Conservation (phyloP, 2,329 filamentous ascomycete genomes). For the Blastomyces percursus region DNA sequence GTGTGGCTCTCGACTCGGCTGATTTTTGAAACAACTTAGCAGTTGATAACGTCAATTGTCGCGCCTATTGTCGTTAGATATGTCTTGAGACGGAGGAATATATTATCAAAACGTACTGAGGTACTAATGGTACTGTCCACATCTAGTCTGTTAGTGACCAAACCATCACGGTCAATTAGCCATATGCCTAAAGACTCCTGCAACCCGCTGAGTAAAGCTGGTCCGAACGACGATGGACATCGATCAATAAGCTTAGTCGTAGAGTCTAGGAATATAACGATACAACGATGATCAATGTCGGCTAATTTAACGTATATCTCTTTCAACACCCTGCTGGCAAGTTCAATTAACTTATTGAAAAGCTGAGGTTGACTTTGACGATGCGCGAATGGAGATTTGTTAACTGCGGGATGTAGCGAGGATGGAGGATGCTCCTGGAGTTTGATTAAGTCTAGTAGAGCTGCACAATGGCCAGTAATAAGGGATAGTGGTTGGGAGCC, state of each 20-base stretch:
- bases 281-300: constrained; percentile 28
- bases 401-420: neutral
- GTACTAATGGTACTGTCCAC: constrained; percentile 24
- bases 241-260: constrained; percentile 44
- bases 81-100: neutral
- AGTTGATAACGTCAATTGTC: constrained; percentile 23
- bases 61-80: constrained; percentile 23
- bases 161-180: constrained; percentile 24
- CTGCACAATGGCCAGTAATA: constrained; percentile 27
- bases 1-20: constrained; percentile 18
- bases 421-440: constrained; percentile 25
- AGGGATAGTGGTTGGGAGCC: constrained; percentile 13
- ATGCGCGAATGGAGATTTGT: neutral
- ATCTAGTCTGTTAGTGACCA: constrained; percentile 20
- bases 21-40: constrained; percentile 24
- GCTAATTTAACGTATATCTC: constrained; percentile 43
- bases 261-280: constrained; percentile 43
- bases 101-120: constrained; percentile 24
- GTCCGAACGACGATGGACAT: constrained; percentile 41
- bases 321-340: constrained; percentile 44
- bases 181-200: constrained; percentile 38
- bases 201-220: constrained; percentile 47
- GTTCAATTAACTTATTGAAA: constrained; percentile 50
- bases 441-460: constrained; percentile 26
- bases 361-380: neutral